Evolutionary conservation across 2,329 filamentous ascomycete genomes (phyloP), one percentile per base, ranked within the genome.

Genomic region (Phialocephala subalpina): DNA sequence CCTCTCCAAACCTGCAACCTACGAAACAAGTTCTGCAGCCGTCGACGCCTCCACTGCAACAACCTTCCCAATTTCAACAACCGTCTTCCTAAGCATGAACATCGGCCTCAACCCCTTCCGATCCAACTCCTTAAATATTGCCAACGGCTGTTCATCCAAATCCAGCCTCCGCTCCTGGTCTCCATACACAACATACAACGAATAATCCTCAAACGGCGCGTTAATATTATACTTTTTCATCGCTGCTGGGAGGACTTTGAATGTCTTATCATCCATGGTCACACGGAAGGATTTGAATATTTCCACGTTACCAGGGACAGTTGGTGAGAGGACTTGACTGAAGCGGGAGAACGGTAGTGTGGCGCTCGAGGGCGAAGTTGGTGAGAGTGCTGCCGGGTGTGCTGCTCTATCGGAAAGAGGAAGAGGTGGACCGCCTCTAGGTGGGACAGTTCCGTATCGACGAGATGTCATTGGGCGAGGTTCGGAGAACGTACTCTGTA

Each of bases 211-310:
- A 91, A 93, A 97, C 60, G 97, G 94, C 25, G 94, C 94, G 70
- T 96, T 94, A 82, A 99, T 98, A 77, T 97, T 95, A 81, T 99
- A 98, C 77, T 97, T 97, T 78, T 97, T 96, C 20, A 98, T 86
- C 2, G 96, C 95, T 8, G 97, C 95, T 0, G 95, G 96, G 1
- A 99, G 85, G 29, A 98, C 96, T 78, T 97, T 97, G 82, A 97
- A 91, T 81, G 96, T 98, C 2, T 96, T 95, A 75, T 99, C 95
- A 72, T 98, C 94, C 86, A 97, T 96, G 76, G 92, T 95, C 67
- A 98, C 96, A 47, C 95, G 90, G 86, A 99, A 98, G 1, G 92
- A 97, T 79, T 98, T 98, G 88, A 97, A 98, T 27, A 38, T 57
- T 38, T 57, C 55, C 9, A 38, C 55, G 16, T 3, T 20, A 29